Evolutionary conservation across 1,284 basidiomycete genomes (phyloP).

Genomic region (Fistulina hepatica): DNA sequence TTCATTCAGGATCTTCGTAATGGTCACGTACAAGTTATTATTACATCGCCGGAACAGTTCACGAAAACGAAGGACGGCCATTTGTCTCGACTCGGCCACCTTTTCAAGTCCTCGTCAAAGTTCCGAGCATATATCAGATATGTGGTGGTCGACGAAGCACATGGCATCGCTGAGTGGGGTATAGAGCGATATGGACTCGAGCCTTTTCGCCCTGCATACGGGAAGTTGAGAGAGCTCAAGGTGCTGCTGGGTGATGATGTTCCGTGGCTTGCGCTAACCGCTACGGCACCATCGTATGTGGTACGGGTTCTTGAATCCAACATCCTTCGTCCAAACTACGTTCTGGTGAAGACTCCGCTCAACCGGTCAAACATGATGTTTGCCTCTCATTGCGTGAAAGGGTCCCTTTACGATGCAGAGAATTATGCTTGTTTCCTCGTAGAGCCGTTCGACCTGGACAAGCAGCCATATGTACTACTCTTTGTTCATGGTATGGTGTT

Average conservation of each 20-base stretch:
- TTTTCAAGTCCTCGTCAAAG: conserved; percentile 9
- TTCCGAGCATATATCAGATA: conserved; percentile 8
- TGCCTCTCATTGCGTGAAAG: conserved; percentile 18
- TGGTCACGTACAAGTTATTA: conserved; percentile 12
- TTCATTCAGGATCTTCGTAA: conserved; percentile 4
- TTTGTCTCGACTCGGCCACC: conserved; percentile 12
- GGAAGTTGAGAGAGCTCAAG: conserved; percentile 17
- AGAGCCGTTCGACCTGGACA: conserved; percentile 9
- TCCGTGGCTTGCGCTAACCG: conserved; percentile 16
- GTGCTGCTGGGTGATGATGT: conserved; percentile 12
- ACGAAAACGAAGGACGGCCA: conserved; percentile 16
- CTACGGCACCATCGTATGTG: conserved; percentile 12
- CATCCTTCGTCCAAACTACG: conserved; percentile 12
- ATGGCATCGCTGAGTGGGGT: conserved; percentile 17
- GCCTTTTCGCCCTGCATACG: conserved; percentile 20
- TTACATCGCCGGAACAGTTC: conserved; percentile 20
- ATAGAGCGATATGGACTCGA: conserved; percentile 15
- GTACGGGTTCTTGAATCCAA: conserved; percentile 18
- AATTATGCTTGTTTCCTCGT: conserved; percentile 22
- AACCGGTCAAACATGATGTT: conserved; percentile 24
- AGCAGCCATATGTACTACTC: conserved; percentile 15
- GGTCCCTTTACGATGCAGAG: conserved; percentile 13
- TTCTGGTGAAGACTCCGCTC: conserved; percentile 14
- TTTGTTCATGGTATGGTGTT: conserved; percentile 20
- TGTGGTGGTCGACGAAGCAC: conserved; percentile 17